phyloP scores from a whole-genome alignment of 179 eudicot genomes.

The Heliamphora pulchella region DNA sequence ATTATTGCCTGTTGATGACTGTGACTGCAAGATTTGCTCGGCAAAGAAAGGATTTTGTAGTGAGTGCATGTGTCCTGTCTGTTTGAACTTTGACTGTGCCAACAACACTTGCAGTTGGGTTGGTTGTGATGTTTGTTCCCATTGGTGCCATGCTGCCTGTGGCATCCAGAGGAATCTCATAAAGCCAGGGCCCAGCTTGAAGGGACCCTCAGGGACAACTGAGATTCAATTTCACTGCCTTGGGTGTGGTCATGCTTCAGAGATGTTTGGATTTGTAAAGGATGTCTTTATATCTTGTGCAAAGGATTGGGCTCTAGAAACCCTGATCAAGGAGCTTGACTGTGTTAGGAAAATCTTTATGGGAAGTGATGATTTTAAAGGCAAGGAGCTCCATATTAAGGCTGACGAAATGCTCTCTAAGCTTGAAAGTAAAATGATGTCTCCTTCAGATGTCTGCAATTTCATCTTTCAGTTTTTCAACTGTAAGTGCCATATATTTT shows the following conservation, averaged over 20 bases:
- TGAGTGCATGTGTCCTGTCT: slow-evolving; percentile 80
- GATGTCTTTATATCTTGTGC: slow-evolving; percentile 68
- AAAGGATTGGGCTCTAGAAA: slow-evolving; percentile 53
- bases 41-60: slow-evolving; percentile 77
- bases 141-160: slow-evolving; percentile 85
- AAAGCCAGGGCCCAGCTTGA: slow-evolving; percentile 59
- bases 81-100: slow-evolving; percentile 73
- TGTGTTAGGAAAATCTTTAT: slow-evolving; percentile 61
- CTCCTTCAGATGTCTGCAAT: slow-evolving; percentile 63
- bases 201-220: slow-evolving; percentile 45
- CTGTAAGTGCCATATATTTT: slow-evolving; percentile 36
- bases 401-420: slow-evolving; percentile 54
- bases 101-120: slow-evolving; percentile 87
- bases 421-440: slow-evolving; percentile 46
- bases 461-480: slow-evolving; percentile 56
- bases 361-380: slow-evolving; percentile 66
- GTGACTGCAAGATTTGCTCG: slow-evolving; percentile 87
- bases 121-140: slow-evolving; percentile 79
- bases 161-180: slow-evolving; percentile 59
- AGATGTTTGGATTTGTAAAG: slow-evolving; percentile 84
- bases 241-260: slow-evolving; percentile 79
- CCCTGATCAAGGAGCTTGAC: slow-evolving; percentile 69
- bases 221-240: slow-evolving; percentile 84
- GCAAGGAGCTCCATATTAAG: slow-evolving; percentile 54
- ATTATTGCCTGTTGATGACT: slow-evolving; percentile 67